Percentiles rank a stretch among this genome's conserved stretches.
These are phyloP conservation scores for Physcomitrellopsis africana DNA, from an alignment of 225 moss, liverwort and hornwort genomes.

Conservation along the genomic window DNA sequence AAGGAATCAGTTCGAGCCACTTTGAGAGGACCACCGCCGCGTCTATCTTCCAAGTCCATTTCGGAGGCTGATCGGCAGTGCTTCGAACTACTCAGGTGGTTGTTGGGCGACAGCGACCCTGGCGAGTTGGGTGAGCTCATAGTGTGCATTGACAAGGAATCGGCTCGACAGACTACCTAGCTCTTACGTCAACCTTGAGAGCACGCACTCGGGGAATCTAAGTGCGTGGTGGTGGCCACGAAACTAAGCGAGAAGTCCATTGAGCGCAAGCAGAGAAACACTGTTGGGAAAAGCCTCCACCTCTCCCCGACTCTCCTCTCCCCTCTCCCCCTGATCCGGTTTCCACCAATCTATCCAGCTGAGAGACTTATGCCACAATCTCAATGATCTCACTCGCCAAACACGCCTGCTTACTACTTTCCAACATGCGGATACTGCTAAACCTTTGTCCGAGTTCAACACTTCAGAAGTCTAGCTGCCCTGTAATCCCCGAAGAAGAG, in stretches of 20 bases:
- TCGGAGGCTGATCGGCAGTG: constrained; percentile 86
- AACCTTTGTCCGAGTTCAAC: constrained; percentile 19
- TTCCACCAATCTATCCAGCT: constrained; percentile 26
- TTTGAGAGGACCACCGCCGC: constrained; percentile 78
- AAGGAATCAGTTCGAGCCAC: constrained; percentile 94
- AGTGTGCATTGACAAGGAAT: constrained; percentile 69
- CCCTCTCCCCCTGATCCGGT: constrained; percentile 29
- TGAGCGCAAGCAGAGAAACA: constrained; percentile 26
- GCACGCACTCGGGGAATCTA: constrained; percentile 59
- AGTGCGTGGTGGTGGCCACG: constrained; percentile 78
- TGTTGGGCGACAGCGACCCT: constrained; percentile 85
- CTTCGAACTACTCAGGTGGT: constrained; percentile 71
- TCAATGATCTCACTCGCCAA: constrained; percentile 18
- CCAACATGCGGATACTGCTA: constrained; percentile 26
- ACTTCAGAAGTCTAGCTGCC: constrained; percentile 57
- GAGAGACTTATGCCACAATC: neutral
- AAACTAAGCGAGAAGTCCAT: constrained; percentile 90
- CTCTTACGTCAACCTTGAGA: constrained; percentile 53
- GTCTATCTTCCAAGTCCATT: constrained; percentile 80
- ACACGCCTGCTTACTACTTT: neutral
- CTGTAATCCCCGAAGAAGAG: constrained; percentile 60
- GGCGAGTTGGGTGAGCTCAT: constrained; percentile 90
- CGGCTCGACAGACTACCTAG: constrained; percentile 49
- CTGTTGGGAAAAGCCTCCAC: no score
- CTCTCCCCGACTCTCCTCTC: constrained; percentile 23